phyloP scores from a whole-genome alignment of 495 filamentous ascomycete genomes.

The Entonaema liquescens region DNA sequence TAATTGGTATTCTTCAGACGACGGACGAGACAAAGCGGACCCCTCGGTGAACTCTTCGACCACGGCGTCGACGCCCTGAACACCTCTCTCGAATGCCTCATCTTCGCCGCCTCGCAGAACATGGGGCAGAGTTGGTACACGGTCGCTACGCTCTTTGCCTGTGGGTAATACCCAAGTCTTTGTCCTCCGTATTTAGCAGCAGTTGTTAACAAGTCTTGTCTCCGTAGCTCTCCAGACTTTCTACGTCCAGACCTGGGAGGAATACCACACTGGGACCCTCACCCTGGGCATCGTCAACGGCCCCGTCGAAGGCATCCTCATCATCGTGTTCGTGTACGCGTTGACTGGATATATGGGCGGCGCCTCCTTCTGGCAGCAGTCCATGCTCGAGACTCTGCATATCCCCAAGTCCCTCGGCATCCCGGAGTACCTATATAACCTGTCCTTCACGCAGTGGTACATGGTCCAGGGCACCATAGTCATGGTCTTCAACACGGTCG shows the following conservation, averaged over 20 bases:
- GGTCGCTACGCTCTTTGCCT: constrained; percentile 82
- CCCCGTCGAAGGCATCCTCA: constrained; percentile 93
- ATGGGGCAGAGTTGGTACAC: constrained; percentile 93
- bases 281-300: constrained; percentile 93
- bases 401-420: constrained; percentile 70
- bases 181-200: not conserved
- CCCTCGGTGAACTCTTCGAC: constrained; percentile 95
- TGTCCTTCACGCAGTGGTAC: constrained; percentile 91
- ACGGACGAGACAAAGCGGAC: constrained; percentile 90
- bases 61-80: constrained; percentile 98
- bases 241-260: constrained; percentile 99
- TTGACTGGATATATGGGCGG: constrained; percentile 85
- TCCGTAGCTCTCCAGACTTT: constrained; percentile 79
- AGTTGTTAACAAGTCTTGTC: constrained; percentile 31
- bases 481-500: constrained; percentile 81
- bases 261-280: constrained; percentile 96
- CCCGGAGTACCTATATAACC: constrained; percentile 72
- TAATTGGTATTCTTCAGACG: constrained; percentile 60
- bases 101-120: constrained; percentile 91
- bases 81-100: constrained; percentile 89
- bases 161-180: constrained; percentile 53
- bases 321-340: constrained; percentile 82
- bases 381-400: constrained; percentile 77
- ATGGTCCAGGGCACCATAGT: constrained; percentile 88
- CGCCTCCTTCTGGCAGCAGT: constrained; percentile 90